Base-by-base conservation (phyloP, 2,329 filamentous ascomycete genomes). In the Emmonsia crescens region DNA sequence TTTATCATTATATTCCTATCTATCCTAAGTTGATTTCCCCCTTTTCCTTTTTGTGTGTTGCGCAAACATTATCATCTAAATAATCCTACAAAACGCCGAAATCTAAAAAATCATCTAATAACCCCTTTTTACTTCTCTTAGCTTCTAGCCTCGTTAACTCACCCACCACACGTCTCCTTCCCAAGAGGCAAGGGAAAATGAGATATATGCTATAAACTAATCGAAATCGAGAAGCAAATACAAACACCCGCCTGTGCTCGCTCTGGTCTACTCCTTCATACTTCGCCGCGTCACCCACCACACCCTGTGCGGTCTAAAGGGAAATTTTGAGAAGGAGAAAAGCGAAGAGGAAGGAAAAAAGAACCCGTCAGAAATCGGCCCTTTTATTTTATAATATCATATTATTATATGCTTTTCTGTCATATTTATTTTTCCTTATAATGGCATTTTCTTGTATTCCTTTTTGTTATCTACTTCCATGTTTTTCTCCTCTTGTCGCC, bases 371-470 rank as follows among this genome's bases (percentile, higher is more conserved):
- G 16, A 38, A 14, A 38, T 2, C n/a, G n/a, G n/a, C n/a, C n/a
- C n/a, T n/a, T n/a, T 42, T 56, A 16, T 21, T n/a, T 42, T 36
- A 16, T 6, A 24, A 16, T 14, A 8, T 40, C 14, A n/a, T 24
- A 36, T 36, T n/a, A 24, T 16, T 46, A 46, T 44, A 3, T 44
- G 8, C 5, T 69, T 82, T 57, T 56, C 14, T 36, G 8, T 16
- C 10, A 14, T 56, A 36, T 16, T 33, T 56, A 14, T 56, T 21
- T 16, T 33, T 56, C 12, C 12, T 9, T n/a, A 16, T 29, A 19
- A 21, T n/a, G 27, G 12, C 5, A 1, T 33, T 4, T 31, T 16
- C 2, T 10, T 31, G 21, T 54, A 16, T 5, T 29, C 8, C 24
- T 33, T 19, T 55, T 55, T 31, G 3, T 16, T 55, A 33, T 55